Conservation (phyloP, 257 asterid species). For the Solanum pennellii region DNA sequence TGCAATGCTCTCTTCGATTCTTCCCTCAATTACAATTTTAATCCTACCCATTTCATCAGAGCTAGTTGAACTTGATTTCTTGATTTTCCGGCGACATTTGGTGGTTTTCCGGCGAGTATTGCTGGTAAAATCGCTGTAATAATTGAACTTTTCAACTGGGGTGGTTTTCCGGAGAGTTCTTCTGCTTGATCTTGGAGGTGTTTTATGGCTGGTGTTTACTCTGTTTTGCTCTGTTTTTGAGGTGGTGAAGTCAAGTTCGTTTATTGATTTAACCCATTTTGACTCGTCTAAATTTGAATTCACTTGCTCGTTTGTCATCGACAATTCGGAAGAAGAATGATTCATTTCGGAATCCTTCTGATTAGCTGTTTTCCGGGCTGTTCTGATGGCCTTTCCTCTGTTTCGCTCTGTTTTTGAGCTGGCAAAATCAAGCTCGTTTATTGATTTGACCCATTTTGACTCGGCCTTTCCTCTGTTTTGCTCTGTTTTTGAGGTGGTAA, state of each 20-base stretch:
- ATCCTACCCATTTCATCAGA: background rate
- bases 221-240: background rate
- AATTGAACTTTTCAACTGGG: background rate
- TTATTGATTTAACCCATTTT: background rate
- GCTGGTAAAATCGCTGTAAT: background rate
- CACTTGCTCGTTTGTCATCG: background rate
- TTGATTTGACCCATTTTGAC: background rate
- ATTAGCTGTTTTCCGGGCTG: background rate
- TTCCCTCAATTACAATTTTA: background rate
- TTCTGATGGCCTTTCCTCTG: background rate
- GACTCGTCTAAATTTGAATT: background rate
- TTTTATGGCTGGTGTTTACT: background rate
- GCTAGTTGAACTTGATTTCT: background rate
- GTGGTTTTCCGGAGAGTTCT: background rate
- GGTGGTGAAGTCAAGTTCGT: background rate
- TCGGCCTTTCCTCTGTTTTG: no score
- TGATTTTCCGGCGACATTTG: background rate
- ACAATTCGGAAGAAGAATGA: conserved; percentile 13
- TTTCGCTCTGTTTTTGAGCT: background rate
- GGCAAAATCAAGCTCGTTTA: background rate
- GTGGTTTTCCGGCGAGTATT: background rate
- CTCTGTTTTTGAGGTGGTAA: no score
- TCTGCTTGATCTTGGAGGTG: background rate
- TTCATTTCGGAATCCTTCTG: conserved; percentile 14
- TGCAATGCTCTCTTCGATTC: conserved; percentile 35